Base-by-base conservation (phyloP, 1,284 basidiomycete genomes). In the Paramarasmius palmivorus region DNA sequence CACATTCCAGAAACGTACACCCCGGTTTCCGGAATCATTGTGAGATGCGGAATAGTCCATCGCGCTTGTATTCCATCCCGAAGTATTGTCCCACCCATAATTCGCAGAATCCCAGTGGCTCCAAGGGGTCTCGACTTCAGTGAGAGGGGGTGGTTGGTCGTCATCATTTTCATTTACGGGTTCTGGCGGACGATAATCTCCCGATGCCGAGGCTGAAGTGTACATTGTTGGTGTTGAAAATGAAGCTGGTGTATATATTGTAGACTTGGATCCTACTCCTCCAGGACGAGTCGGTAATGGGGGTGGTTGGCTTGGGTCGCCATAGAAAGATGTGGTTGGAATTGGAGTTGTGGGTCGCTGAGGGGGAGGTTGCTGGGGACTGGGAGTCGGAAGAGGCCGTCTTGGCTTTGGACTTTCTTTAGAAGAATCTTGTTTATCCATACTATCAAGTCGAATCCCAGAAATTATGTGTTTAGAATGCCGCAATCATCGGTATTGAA, bases 181-280 rank as follows among this genome's bases (percentile, higher is more conserved):
- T 57, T 79, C 76, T 6, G 77, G 74, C 58, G 78, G 74, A 38
- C 74, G 71, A 63, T 67, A 78, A 19, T 64, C 69, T 25, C 69
- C 42, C 29, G 29, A 32, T 10, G 17, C 14, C 25, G 59, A 20
- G 63, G 58, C 26, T 58, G 63, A 59, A 19, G 57, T 53, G 49
- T 70, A 67, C 2, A 69, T 60, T 23, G 71, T 70, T 22, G 74
- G 71, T 19, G 64, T 56, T 20, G 67, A 64, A 22, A 59, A 32
- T 19, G 69, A 65, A 15, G 44, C 25, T 29, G 70, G 50, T 7
- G 67, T 56, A 59, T 74, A 75, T 2, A 68, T 63, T 3, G 77
- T 77, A 53, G 72, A 68, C 34, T 59, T 67, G 0, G 78, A 78
- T n/a, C 76, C 77, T 37, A 68, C 56, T 48, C 66, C 70, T 19